Conservation (phyloP, 495 filamentous ascomycete species). For the Aspergillus sclerotioniger region DNA sequence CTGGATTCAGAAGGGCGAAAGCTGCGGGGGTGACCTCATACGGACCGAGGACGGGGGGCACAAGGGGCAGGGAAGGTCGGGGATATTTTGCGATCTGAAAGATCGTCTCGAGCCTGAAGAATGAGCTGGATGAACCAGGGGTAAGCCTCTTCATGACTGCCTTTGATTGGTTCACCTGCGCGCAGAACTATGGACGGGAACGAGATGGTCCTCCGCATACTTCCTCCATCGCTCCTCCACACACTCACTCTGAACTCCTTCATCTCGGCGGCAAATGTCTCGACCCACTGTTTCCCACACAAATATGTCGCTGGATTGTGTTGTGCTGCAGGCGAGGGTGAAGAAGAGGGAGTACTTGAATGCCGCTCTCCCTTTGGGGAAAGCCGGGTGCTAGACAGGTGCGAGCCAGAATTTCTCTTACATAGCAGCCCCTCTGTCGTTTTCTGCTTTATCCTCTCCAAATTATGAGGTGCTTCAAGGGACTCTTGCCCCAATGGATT, state of each 20-base stretch:
- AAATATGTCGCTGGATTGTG: background rate
- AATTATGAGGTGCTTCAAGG: background rate
- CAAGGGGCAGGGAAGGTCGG: background rate
- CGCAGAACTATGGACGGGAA: no score
- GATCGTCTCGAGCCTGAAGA: background rate
- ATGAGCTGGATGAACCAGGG: background rate
- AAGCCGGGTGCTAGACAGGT: background rate
- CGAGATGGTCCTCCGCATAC: background rate
- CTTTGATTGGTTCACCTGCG: background rate
- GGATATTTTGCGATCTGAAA: background rate
- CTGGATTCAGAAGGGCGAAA: no score
- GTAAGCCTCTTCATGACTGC: background rate
- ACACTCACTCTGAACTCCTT: no score
- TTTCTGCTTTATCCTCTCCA: background rate
- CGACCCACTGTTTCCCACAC: background rate
- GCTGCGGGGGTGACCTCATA: no score
- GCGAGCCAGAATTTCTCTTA: background rate
- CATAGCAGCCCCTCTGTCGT: background rate
- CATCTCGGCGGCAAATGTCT: background rate
- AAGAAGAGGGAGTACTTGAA: background rate
- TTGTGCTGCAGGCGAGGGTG: background rate
- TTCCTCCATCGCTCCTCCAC: background rate
- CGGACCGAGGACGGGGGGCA: no score
- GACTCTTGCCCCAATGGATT: background rate
- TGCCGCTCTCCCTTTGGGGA: background rate